Percentiles rank a stretch among this genome's conserved stretches.
phyloP scores from a whole-genome alignment of 441 rosid genomes.

The Pelargonium fulgidum region DNA sequence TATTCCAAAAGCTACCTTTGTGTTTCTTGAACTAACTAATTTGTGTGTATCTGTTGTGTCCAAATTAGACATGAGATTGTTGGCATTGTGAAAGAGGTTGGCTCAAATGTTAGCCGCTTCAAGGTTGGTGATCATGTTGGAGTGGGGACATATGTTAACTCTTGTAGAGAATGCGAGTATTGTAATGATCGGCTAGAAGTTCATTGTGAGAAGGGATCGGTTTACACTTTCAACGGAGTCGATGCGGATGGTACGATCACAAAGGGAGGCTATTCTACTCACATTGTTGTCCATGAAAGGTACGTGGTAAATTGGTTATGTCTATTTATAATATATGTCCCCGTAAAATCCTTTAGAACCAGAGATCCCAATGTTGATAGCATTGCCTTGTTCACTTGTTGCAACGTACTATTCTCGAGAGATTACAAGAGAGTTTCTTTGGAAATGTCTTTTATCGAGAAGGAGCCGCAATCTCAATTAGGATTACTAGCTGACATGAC shows the following conservation, averaged over 20 bases:
- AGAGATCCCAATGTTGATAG: no score
- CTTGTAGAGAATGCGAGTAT: constrained; percentile 65
- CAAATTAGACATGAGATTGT: constrained; percentile 68
- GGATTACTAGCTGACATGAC: no score
- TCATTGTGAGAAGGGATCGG: constrained; percentile 45
- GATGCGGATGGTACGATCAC: constrained; percentile 73
- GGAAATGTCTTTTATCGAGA: no score
- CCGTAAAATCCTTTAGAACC: no score
- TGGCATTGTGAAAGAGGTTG: constrained; percentile 70
- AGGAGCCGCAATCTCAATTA: no score
- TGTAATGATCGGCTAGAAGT: constrained; percentile 54
- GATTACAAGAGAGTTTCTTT: no score
- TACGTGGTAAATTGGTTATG: constrained; percentile 15
- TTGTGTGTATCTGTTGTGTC: background rate
- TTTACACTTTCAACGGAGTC: constrained; percentile 54
- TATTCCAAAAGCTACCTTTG: background rate
- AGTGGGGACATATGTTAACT: constrained; percentile 79
- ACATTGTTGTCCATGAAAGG: constrained; percentile 75
- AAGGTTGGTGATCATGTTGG: constrained; percentile 80
- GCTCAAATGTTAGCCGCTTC: constrained; percentile 54
- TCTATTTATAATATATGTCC: background rate
- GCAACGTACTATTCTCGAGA: no score
- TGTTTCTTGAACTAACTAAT: background rate
- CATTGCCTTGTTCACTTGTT: no score
- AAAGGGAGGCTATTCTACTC: constrained; percentile 79